Evolutionary conservation across 331 rosid species (phyloP).

Genomic region (Quercus tomentella): DNA sequence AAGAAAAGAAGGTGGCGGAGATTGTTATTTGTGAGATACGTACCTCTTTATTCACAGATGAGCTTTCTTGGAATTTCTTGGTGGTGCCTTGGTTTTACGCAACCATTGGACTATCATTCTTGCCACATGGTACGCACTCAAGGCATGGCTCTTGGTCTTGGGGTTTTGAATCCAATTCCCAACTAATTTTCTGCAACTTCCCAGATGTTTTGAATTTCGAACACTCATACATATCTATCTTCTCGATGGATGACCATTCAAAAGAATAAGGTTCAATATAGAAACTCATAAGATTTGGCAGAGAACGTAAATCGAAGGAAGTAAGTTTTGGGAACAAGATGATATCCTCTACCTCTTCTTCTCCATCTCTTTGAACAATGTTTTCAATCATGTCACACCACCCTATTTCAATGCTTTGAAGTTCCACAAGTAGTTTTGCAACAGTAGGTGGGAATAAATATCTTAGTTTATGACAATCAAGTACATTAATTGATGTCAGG

Average conservation of each 20-base stretch:
- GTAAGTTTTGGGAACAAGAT: neutral
- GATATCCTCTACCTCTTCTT: neutral
- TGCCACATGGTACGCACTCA: neutral
- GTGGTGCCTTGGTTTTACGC: no score
- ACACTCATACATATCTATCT: neutral
- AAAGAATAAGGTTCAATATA: neutral
- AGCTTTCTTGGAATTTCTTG: no score
- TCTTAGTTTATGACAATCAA: neutral
- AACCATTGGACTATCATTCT: neutral
- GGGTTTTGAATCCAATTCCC: no score
- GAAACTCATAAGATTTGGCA: slow-evolving; percentile 7
- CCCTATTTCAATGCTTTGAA: no score
- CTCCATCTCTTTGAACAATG: neutral
- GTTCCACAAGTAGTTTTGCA: neutral
- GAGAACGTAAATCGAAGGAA: accelerated
- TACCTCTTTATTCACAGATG: no score
- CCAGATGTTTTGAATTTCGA: neutral
- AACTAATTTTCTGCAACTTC: neutral
- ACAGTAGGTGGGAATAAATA: neutral
- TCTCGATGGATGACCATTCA: neutral
- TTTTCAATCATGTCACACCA: neutral
- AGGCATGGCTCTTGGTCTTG: no score
- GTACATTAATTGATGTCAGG: neutral
- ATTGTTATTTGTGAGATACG: no score
- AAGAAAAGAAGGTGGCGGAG: no score